These are phyloP conservation scores for Nephelium lappaceum DNA, from an alignment of 345 rosid genomes.

Conservation along the genomic window DNA sequence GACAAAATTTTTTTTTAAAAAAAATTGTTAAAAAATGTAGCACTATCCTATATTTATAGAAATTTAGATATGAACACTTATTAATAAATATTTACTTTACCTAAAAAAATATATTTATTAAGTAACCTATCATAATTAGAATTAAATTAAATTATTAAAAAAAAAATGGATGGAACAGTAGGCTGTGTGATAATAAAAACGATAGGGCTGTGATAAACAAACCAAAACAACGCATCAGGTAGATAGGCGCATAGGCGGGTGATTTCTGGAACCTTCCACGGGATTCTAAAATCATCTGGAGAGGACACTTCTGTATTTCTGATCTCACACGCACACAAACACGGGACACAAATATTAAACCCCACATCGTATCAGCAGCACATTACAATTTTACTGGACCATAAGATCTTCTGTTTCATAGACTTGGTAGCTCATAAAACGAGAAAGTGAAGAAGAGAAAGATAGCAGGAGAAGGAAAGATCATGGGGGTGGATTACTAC, in stretches of 20 bases:
- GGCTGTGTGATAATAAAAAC: neutral
- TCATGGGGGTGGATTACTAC: constrained; percentile 68
- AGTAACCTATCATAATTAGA: no score
- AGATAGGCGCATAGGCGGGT: neutral
- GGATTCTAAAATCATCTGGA: constrained; percentile 12
- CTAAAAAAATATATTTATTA: no score
- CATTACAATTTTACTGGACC: no score
- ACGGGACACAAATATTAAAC: neutral
- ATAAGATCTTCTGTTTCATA: no score
- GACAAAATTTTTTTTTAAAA: no score
- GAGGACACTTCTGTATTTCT: neutral
- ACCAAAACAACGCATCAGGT: neutral
- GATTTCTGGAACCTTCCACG: constrained; percentile 41
- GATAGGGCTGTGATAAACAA: constrained; percentile 14
- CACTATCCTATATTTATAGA: no score
- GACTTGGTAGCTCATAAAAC: no score
- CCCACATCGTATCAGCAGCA: neutral
- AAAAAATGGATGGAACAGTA: no score
- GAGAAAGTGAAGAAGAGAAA: constrained; percentile 31
- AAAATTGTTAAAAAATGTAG: no score
- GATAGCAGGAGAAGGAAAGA: constrained; percentile 26
- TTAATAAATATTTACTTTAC: no score
- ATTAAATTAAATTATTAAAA: no score
- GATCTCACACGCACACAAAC: neutral
- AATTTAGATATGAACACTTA: no score